Percentiles rank a stretch among this genome's conserved stretches.
phyloP scores from a whole-genome alignment of 2,329 filamentous ascomycete species.

The Passalora sequoiae region DNA sequence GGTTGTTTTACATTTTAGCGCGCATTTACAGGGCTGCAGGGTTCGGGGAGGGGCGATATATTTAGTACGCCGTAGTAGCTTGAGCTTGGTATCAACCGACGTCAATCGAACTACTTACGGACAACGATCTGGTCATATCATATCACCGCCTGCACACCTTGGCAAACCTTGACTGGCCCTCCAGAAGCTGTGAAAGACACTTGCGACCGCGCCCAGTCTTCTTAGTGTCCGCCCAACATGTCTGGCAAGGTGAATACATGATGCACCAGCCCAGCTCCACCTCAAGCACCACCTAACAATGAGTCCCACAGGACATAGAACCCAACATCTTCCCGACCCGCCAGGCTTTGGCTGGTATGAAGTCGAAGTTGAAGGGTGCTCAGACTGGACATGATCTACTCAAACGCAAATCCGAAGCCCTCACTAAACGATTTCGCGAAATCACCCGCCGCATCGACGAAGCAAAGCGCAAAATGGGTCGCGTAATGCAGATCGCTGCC shows the following conservation, averaged over 20 bases:
- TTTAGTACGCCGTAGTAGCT: conserved; percentile 3
- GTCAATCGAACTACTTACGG: conserved; percentile 4
- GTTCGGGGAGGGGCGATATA: too few relatives aligned
- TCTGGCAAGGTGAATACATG: conserved; percentile 24
- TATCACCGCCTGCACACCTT: too few relatives aligned
- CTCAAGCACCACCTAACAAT: conserved; percentile 1
- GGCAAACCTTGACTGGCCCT: too few relatives aligned
- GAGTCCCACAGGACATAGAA: conserved; percentile 68
- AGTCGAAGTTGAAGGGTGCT: conserved; percentile 85
- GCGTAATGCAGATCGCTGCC: conserved; percentile 97
- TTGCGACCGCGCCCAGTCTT: background rate
- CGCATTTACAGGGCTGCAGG: too few relatives aligned
- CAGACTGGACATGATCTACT: conserved; percentile 81
- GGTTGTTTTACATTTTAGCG: background rate
- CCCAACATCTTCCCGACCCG: conserved; percentile 88
- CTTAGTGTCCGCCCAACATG: conserved; percentile 18
- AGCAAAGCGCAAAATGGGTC: conserved; percentile 97
- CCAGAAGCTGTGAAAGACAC: too few relatives aligned
- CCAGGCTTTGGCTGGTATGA: conserved; percentile 95
- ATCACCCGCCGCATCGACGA: conserved; percentile 97
- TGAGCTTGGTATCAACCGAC: background rate
- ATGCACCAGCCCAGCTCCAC: background rate
- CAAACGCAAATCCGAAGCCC: conserved; percentile 95
- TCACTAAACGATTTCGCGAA: conserved; percentile 79
- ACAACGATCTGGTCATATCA: too few relatives aligned